Percentiles rank a stretch among this genome's conserved stretches.
These are phyloP conservation scores for Fraxinus quadrangulata DNA, from an alignment of 257 asterid genomes.

Conservation along the genomic window DNA sequence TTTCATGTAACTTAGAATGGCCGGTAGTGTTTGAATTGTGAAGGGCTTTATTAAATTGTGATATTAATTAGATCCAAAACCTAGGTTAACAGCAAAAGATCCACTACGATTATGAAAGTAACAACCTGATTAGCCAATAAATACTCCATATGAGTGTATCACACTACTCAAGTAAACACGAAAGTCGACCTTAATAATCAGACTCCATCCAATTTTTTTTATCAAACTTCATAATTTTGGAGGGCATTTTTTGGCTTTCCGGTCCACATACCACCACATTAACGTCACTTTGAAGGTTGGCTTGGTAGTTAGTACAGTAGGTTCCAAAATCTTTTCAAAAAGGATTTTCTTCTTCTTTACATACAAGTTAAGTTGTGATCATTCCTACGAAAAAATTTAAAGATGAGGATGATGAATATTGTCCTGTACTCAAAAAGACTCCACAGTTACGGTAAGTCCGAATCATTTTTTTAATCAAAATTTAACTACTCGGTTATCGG, in stretches of 20 bases:
- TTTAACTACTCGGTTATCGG: not conserved
- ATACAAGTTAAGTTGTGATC: slow-evolving; percentile 39
- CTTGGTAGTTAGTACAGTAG: slow-evolving; percentile 24
- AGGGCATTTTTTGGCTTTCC: not conserved
- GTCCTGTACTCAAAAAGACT: slow-evolving; percentile 17
- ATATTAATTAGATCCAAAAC: not conserved
- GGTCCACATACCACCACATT: slow-evolving; percentile 21
- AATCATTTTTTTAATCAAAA: not conserved
- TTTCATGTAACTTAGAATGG: too few relatives aligned
- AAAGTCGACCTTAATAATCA: not conserved
- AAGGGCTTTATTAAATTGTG: not conserved
- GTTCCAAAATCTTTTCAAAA: slow-evolving; percentile 28
- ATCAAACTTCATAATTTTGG: not conserved
- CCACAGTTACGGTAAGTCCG: too few relatives aligned
- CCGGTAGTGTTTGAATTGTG: not conserved
- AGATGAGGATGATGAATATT: slow-evolving; percentile 18
- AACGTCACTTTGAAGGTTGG: slow-evolving; percentile 59
- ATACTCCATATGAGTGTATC: not conserved
- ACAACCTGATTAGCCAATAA: not conserved
- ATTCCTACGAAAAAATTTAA: slow-evolving; percentile 18
- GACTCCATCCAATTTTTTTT: not conserved
- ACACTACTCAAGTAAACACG: not conserved
- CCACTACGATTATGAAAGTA: not conserved
- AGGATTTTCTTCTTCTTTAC: slow-evolving; percentile 50
- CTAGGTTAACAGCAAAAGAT: not conserved